Evolutionary conservation across 305 asterid species (phyloP).

Genomic region (Fraxinus nigra): DNA sequence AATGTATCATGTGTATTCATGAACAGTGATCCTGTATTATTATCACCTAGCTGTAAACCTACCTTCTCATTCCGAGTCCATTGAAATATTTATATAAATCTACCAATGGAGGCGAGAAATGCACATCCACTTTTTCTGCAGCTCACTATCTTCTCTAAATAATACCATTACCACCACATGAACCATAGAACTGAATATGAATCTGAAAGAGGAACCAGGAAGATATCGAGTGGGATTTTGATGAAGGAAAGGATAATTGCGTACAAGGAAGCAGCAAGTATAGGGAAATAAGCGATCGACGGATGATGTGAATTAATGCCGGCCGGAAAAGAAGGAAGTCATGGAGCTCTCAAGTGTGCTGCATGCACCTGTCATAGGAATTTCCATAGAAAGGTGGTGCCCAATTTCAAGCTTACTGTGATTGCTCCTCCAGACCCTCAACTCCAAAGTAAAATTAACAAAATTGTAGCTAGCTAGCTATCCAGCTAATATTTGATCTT

Average conservation of each 20-base stretch:
- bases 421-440: conserved; percentile 13
- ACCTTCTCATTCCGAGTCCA: conserved; percentile 15
- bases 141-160: conserved; percentile 22
- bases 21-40: conserved; percentile 27
- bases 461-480: background rate
- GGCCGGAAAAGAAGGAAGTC: conserved; percentile 48
- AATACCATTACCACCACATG: background rate
- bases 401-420: background rate
- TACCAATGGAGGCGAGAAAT: conserved; percentile 30
- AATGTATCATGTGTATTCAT: background rate
- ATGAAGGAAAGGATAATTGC: conserved; percentile 24
- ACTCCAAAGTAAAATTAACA: background rate
- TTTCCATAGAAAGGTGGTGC: conserved; percentile 55
- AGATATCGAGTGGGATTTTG: conserved; percentile 8
- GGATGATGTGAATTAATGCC: conserved; percentile 67
- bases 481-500: background rate
- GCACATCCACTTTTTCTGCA: conserved; percentile 17
- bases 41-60: conserved; percentile 26
- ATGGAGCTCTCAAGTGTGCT: conserved; percentile 46
- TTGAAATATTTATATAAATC: conserved; percentile 25
- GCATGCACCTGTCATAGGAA: conserved; percentile 61
- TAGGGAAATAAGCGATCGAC: conserved; percentile 58
- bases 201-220: conserved; percentile 21
- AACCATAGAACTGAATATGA: background rate
- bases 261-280: conserved; percentile 57